phyloP scores from a whole-genome alignment of 2,329 filamentous ascomycete species.

The Botrytis galanthina region DNA sequence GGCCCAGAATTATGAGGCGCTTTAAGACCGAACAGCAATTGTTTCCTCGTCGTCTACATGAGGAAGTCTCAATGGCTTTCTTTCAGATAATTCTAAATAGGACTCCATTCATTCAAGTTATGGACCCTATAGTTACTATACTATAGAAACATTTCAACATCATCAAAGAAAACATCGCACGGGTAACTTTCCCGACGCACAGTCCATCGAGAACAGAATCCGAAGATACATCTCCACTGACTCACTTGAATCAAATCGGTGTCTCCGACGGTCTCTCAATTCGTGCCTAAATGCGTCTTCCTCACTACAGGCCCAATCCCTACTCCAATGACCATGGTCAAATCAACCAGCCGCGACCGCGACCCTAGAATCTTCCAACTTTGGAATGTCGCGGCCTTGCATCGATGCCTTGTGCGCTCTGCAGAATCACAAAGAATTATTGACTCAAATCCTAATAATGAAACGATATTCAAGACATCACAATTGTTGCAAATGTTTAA shows the following conservation, averaged over 20 bases:
- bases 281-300: not conserved
- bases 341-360: not conserved
- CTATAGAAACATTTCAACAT: not conserved
- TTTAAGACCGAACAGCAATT: not conserved
- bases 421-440: not conserved
- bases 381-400: not conserved
- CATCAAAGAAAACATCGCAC: not conserved
- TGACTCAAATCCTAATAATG: not conserved
- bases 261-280: not conserved
- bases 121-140: not conserved
- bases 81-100: not conserved
- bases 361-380: slow-evolving; percentile 9
- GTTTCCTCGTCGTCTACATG: not conserved
- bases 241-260: not conserved
- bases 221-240: not conserved
- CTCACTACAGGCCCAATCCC: not conserved
- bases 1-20: not conserved
- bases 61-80: not conserved
- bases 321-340: not conserved
- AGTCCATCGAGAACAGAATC: not conserved
- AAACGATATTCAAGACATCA: not conserved
- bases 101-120: not conserved
- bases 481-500: not conserved
- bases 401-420: not conserved
- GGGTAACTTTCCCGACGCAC: not conserved